These are phyloP conservation scores for Hanseniaspora valbyensis DNA, from an alignment of 805 yeast genomes.

Conservation along the genomic window DNA sequence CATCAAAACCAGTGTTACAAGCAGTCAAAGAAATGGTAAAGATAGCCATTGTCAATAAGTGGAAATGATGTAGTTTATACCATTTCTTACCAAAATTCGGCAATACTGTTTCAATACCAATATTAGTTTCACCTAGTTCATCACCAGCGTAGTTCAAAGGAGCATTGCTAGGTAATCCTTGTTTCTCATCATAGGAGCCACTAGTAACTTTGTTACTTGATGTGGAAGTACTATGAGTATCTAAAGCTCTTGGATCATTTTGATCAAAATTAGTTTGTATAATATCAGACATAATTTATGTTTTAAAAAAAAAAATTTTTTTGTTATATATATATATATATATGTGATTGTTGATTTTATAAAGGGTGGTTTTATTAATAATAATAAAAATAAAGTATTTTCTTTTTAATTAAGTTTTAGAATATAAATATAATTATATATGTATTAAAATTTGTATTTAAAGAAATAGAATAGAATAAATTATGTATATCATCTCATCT, in stretches of 20 bases:
- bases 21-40: conserved; percentile 37
- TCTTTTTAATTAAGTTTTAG: no score
- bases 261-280: not conserved
- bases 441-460: no score
- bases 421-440: no score
- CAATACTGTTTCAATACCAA: conserved; percentile 16
- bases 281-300: not conserved
- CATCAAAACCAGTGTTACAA: conserved; percentile 40
- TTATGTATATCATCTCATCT: no score
- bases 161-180: no score
- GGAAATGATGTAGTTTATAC: conserved; percentile 32
- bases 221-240: not conserved
- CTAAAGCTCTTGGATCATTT: not conserved
- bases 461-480: no score
- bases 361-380: no score
- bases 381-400: no score
- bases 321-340: no score
- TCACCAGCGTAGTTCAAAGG: no score
- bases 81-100: conserved; percentile 26
- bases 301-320: no score
- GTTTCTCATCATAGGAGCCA: conserved; percentile 20
- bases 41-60: conserved; percentile 31
- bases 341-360: not conserved
- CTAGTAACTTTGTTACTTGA: conserved; percentile 14
- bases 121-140: not conserved